Base-by-base conservation (phyloP, 495 filamentous ascomycete genomes). In the Neurospora hispaniola region DNA sequence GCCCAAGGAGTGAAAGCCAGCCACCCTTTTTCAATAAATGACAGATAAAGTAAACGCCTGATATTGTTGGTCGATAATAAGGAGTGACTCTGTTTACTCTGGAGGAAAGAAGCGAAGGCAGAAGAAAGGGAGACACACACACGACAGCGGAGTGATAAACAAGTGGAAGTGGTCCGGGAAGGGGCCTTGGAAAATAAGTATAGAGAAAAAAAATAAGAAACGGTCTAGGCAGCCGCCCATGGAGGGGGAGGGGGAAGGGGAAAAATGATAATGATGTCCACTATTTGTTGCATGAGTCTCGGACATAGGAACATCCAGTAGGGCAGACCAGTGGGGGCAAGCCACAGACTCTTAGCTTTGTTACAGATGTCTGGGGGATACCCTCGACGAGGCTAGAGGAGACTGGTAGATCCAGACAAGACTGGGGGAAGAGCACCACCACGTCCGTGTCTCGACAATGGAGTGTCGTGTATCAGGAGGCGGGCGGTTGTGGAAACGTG, bases 61-160 rank as follows among this genome's bases (percentile, higher is more conserved):
- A 88, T 81, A 85, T 84, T 86, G 85, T 88, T 87, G 86, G 85
- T 78, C 75, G 74, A 80, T 81, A 80, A 84, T 84, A 83, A 86
- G 86, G 85, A 85, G 85, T 84, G 81, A 84, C 80, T 76, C 81
- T 77, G 79, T 82, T 81, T 79, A 86, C 85, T 85, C 84, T 84
- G 83, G 82, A 18, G 27, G 5, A 7, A 35, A 82, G 82, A 82
- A 84, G 83, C 82, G 81, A 82, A 81, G 78, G 75, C 77, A 78
- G 71, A 78, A 80, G 78, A 76, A 75, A 79, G 74, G 78, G 78
- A 74, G 75, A 80, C 78, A 84, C 81, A 83, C 79, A 83, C 79
- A 81, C 84, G 80, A 84, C 82, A 79, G 78, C 79, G 80, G 80
- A 81, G 80, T 85, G 80, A 82, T 80, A 76, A 78, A 78, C 69